These are phyloP conservation scores for Westerdykella ornata DNA, from an alignment of 2,329 filamentous ascomycete species.

Conservation along the genomic window DNA sequence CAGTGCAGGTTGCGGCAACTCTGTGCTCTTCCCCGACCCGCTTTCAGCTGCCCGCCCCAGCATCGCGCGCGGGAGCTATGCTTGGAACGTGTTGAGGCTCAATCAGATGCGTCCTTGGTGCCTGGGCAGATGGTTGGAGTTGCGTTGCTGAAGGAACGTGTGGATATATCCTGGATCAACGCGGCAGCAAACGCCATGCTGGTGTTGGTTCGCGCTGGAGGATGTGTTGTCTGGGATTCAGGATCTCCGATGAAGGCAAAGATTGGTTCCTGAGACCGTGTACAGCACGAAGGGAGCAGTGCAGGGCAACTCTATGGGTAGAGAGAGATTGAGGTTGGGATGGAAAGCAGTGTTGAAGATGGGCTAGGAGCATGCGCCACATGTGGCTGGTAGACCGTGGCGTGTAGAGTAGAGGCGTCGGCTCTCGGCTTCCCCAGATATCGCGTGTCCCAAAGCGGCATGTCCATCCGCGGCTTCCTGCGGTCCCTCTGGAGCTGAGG, in stretches of 20 bases:
- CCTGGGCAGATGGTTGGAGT: conserved; percentile 7
- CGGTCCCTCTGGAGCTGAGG: neutral
- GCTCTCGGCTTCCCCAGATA: too few relatives aligned
- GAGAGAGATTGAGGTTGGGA: too few relatives aligned
- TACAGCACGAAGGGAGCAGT: too few relatives aligned
- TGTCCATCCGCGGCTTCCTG: neutral
- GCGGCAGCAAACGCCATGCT: neutral
- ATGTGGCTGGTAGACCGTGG: too few relatives aligned
- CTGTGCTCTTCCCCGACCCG: conserved; percentile 29
- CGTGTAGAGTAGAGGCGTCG: too few relatives aligned
- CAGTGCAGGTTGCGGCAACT: conserved; percentile 23
- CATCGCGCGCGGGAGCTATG: conserved; percentile 37
- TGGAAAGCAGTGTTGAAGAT: too few relatives aligned
- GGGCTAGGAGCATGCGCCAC: too few relatives aligned
- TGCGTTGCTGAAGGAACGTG: conserved; percentile 22
- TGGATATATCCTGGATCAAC: too few relatives aligned
- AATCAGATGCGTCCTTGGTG: conserved; percentile 18
- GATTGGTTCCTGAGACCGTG: too few relatives aligned
- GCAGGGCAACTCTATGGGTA: too few relatives aligned
- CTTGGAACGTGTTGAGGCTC: conserved; percentile 33
- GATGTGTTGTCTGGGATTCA: neutral
- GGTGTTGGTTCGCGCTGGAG: neutral
- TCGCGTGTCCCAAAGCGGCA: neutral
- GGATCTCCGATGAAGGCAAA: too few relatives aligned
- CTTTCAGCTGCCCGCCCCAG: conserved; percentile 25